Conservation (phyloP, 2,329 filamentous ascomycete genomes). For the Verticillium dahliae region DNA sequence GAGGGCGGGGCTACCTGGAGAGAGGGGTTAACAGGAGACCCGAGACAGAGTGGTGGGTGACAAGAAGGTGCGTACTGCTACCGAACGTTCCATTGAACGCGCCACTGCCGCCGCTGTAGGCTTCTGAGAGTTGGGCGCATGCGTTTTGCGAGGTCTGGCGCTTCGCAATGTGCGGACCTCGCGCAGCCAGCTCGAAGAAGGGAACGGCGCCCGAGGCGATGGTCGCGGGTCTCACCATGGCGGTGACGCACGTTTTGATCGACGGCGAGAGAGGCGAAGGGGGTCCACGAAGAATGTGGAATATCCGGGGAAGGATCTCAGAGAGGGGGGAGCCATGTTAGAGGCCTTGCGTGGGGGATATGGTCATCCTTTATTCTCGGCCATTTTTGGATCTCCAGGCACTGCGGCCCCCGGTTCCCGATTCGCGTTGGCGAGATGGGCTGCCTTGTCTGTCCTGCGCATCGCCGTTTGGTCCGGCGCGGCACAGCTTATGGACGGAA, state of each 20-base stretch:
- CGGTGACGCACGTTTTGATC: not conserved
- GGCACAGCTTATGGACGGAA: not conserved
- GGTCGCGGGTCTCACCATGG: not conserved
- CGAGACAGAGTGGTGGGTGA: not conserved
- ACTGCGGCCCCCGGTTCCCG: not conserved
- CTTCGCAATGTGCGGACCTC: not conserved
- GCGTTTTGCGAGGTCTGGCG: not conserved
- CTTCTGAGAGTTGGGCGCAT: conserved; percentile 1
- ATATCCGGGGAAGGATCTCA: not conserved
- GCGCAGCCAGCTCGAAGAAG: not conserved
- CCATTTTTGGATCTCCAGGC: not conserved
- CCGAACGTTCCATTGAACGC: not conserved
- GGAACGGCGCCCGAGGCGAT: not conserved
- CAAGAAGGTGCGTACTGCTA: not conserved
- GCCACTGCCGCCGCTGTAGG: not conserved
- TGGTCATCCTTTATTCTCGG: not conserved
- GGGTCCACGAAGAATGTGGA: not conserved
- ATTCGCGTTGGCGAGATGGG: not conserved
- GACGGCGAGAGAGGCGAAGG: not conserved
- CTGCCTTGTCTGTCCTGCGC: not conserved
- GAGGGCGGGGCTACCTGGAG: not conserved
- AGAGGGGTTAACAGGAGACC: not conserved
- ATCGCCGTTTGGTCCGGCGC: not conserved
- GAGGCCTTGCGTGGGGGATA: not conserved
- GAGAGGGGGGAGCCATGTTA: not conserved